These are phyloP conservation scores for Candida frijolesensis DNA, from an alignment of 1,139 yeast genomes.

Conservation along the genomic window DNA sequence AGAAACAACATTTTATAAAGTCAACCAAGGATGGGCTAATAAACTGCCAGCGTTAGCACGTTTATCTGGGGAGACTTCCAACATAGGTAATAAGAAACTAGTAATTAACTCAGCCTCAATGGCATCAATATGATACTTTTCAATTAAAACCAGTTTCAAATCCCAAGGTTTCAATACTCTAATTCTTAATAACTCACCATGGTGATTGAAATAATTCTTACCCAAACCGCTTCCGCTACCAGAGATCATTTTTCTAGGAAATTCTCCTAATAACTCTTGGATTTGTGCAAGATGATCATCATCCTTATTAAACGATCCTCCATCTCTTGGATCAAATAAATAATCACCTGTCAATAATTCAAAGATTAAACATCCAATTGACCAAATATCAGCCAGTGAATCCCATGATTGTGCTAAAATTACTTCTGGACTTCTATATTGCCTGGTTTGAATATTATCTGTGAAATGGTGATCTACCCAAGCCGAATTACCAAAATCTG, in stretches of 20 bases:
- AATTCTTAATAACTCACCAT: constrained; percentile 49
- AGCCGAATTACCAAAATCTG: constrained; percentile 88
- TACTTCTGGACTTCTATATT: constrained; percentile 83
- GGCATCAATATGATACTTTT: constrained; percentile 50
- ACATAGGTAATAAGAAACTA: constrained; percentile 72
- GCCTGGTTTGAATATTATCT: constrained; percentile 84
- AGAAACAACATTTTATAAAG: background rate
- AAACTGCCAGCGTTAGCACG: constrained; percentile 85
- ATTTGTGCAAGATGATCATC: constrained; percentile 89
- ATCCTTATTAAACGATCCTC: constrained; percentile 63
- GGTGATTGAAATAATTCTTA: constrained; percentile 39
- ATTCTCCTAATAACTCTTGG: constrained; percentile 62
- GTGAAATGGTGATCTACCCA: constrained; percentile 74
- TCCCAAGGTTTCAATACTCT: constrained; percentile 71
- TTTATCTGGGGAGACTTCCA: constrained; percentile 65
- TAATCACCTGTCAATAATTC: constrained; percentile 86
- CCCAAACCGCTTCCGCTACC: constrained; percentile 53
- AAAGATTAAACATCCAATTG: constrained; percentile 77
- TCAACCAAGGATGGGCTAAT: constrained; percentile 78
- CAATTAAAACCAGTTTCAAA: constrained; percentile 63
- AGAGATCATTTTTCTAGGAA: constrained; percentile 50
- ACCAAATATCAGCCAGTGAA: constrained; percentile 82
- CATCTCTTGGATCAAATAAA: constrained; percentile 77
- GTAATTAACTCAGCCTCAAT: constrained; percentile 35
- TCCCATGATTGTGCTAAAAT: constrained; percentile 74